Evolutionary conservation across 352 stramenopile genomes (phyloP).

Genomic region (Pythium guiyangense): DNA sequence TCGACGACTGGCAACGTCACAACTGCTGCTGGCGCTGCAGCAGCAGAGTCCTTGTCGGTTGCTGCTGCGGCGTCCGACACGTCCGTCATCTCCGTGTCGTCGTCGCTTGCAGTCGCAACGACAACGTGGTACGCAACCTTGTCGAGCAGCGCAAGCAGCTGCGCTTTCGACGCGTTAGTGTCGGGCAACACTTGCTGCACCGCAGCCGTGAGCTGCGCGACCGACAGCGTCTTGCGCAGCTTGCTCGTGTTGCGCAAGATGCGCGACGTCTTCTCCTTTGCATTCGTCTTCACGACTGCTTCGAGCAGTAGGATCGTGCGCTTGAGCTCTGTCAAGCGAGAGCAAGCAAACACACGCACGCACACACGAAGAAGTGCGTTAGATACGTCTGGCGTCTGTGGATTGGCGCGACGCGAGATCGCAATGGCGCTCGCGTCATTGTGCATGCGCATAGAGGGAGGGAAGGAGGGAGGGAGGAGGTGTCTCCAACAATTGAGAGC

Average conservation of each 20-base stretch:
- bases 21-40: too few relatives aligned
- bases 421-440: not conserved
- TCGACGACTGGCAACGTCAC: constrained; percentile 48
- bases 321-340: constrained; percentile 54
- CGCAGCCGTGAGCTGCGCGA: constrained; percentile 50
- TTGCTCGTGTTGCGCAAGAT: constrained; percentile 77
- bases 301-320: constrained; percentile 69
- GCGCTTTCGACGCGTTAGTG: constrained; percentile 52
- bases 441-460: not conserved
- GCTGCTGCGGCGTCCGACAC: constrained; percentile 21
- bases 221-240: constrained; percentile 72
- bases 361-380: not conserved
- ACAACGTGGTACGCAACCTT: constrained; percentile 41
- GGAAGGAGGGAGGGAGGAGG: too few relatives aligned
- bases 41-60: constrained; percentile 5
- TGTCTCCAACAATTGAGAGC: not conserved
- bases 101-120: constrained; percentile 25
- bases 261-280: constrained; percentile 81
- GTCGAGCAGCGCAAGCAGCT: constrained; percentile 45
- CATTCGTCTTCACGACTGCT: constrained; percentile 74
- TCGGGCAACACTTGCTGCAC: constrained; percentile 58
- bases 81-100: constrained; percentile 61
- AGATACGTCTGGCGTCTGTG: not conserved
- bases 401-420: not conserved
- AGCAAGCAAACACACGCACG: not conserved